Evolutionary conservation across 2,329 filamentous ascomycete genomes (phyloP).

Genomic region (Zalaria sp.): DNA sequence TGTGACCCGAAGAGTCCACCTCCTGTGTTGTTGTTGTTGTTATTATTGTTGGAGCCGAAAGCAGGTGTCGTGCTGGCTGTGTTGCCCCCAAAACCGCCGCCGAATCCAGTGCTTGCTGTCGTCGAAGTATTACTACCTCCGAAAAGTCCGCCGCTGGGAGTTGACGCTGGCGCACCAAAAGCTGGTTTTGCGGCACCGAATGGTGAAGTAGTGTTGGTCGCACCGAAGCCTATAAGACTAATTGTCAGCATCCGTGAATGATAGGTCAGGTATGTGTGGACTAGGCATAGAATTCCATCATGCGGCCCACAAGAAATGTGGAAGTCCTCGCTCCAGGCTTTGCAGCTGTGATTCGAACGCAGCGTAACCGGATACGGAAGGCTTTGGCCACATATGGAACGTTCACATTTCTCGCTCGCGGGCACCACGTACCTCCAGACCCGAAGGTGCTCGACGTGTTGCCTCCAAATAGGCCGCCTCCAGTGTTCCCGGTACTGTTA

Average conservation of each 20-base stretch:
- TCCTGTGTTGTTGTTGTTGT: slow-evolving; percentile 6
- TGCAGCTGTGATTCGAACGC: neutral
- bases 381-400: no score
- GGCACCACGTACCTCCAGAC: neutral
- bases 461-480: slow-evolving; percentile 19
- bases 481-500: slow-evolving; percentile 9
- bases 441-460: slow-evolving; percentile 17
- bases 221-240: slow-evolving; percentile 7
- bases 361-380: slow-evolving; percentile 4
- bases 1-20: slow-evolving; percentile 15
- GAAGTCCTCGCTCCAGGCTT: neutral
- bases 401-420: no score
- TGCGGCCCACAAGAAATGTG: neutral
- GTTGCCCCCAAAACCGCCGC: slow-evolving; percentile 12
- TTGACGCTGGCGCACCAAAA: slow-evolving; percentile 13
- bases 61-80: slow-evolving; percentile 7
- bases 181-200: slow-evolving; percentile 10
- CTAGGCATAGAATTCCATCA: neutral
- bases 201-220: slow-evolving; percentile 6
- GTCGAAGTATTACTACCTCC: slow-evolving; percentile 16
- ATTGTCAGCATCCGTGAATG: neutral
- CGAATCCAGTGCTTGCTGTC: slow-evolving; percentile 24
- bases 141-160: slow-evolving; percentile 16
- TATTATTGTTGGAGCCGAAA: slow-evolving; percentile 11
- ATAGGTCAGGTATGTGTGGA: neutral